Percentiles rank a stretch among this genome's conserved stretches.
phyloP scores from a whole-genome alignment of 2,329 filamentous ascomycete species.

The Penicillium hesseltinei region DNA sequence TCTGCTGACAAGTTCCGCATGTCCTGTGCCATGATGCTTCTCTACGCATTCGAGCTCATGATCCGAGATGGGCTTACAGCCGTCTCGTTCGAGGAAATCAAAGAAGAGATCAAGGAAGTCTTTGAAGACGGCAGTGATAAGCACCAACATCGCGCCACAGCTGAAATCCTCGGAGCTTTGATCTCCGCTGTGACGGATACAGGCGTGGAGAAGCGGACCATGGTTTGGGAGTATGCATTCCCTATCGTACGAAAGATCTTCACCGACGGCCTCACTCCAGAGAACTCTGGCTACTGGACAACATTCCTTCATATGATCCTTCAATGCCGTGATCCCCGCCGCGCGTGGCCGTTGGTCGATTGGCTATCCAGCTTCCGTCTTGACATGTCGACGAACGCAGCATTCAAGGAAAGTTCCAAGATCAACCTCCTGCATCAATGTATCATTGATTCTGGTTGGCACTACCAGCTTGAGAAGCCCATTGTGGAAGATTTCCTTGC shows the following conservation, averaged over 20 bases:
- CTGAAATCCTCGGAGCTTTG: conserved; percentile 87
- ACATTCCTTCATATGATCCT: conserved; percentile 88
- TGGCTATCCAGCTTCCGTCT: conserved; percentile 80
- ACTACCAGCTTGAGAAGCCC: conserved; percentile 86
- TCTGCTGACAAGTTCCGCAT: conserved; percentile 84
- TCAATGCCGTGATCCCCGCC: conserved; percentile 83
- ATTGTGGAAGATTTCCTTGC: conserved; percentile 84
- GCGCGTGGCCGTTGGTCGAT: conserved; percentile 81
- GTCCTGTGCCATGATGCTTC: conserved; percentile 79
- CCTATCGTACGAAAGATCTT: conserved; percentile 84
- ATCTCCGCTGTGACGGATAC: conserved; percentile 78
- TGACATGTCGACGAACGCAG: conserved; percentile 92
- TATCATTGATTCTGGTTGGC: conserved; percentile 88
- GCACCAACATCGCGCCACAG: conserved; percentile 92
- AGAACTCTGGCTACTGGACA: conserved; percentile 93
- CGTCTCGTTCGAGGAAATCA: conserved; percentile 82
- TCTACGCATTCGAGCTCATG: conserved; percentile 87
- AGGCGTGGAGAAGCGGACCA: conserved; percentile 67
- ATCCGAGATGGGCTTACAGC: conserved; percentile 69
- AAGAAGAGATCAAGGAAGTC: conserved; percentile 71
- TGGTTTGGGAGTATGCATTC: conserved; percentile 85
- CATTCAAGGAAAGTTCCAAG: conserved; percentile 98
- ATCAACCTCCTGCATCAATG: conserved; percentile 86
- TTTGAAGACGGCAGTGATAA: conserved; percentile 95
- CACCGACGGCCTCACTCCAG: conserved; percentile 86